Evolutionary conservation across 192 early-diverging fungal species (phyloP).

Genomic region (Rhizophagus clarus): DNA sequence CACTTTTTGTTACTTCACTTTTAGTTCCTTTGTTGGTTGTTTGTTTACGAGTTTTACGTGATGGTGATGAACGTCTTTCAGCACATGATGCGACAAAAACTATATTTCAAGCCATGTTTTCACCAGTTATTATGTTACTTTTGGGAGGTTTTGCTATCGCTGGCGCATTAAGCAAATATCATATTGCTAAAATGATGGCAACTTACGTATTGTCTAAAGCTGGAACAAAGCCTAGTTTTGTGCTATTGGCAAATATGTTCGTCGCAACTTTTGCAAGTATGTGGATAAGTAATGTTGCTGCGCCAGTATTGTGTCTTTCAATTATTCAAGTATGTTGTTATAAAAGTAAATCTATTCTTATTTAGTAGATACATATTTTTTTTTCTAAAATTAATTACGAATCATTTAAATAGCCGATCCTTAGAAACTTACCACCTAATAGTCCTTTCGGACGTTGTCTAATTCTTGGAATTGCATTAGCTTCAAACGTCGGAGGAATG

Average conservation of each 20-base stretch:
- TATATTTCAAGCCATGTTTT: constrained; percentile 94
- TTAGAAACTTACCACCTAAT: constrained; percentile 83
- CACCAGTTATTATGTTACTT: constrained; percentile 93
- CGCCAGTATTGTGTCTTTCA: constrained; percentile 95
- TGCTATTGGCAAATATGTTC: constrained; percentile 92
- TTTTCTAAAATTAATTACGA: not conserved
- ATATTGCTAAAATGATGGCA: constrained; percentile 90
- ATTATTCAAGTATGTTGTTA: constrained; percentile 66
- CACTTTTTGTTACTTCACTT: constrained; percentile 89
- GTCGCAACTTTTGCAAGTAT: constrained; percentile 97
- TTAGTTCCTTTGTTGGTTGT: constrained; percentile 88
- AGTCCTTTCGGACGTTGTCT: constrained; percentile 83
- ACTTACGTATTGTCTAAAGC: constrained; percentile 87
- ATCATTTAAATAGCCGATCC: constrained; percentile 68
- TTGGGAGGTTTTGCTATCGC: constrained; percentile 95
- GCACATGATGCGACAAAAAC: constrained; percentile 80
- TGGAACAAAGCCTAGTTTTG: constrained; percentile 80
- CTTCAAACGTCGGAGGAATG: constrained; percentile 97
- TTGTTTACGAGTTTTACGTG: constrained; percentile 80
- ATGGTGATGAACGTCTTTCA: constrained; percentile 61
- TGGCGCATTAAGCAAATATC: constrained; percentile 92
- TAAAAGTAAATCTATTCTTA: not conserved
- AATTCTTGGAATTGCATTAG: constrained; percentile 95
- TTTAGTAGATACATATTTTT: not conserved
- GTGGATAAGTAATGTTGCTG: constrained; percentile 98